Conservation (phyloP, 2,329 filamentous ascomycete genomes). For the Penicillium glabrum region DNA sequence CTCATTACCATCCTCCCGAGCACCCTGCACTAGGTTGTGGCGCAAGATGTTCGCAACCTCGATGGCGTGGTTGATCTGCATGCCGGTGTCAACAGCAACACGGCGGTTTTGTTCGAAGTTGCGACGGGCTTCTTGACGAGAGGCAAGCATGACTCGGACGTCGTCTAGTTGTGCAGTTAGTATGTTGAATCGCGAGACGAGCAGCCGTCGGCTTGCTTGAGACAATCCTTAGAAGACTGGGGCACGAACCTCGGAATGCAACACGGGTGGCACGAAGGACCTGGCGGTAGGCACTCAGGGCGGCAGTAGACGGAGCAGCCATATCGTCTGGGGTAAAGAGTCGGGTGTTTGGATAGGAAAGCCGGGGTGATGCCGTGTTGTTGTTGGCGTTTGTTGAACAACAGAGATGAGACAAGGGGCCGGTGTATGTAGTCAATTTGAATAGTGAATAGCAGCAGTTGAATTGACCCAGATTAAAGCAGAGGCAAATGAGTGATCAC, state of each 20-base stretch:
- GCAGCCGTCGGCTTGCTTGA: neutral
- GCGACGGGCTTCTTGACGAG: slow-evolving; percentile 69
- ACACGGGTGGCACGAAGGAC: slow-evolving; percentile 77
- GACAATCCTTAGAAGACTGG: neutral
- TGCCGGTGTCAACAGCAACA: slow-evolving; percentile 59
- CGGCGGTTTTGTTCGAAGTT: slow-evolving; percentile 69
- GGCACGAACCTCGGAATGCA: slow-evolving; percentile 72
- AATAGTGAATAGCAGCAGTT: neutral
- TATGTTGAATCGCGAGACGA: neutral
- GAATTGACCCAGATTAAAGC: neutral
- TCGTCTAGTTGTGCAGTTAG: slow-evolving; percentile 60
- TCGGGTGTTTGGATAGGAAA: neutral
- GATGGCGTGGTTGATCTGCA: slow-evolving; percentile 74
- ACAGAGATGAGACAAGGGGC: neutral
- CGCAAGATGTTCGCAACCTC: slow-evolving; percentile 78
- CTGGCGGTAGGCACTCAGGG: slow-evolving; percentile 74
- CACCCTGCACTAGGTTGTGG: slow-evolving; percentile 86
- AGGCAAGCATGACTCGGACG: slow-evolving; percentile 64
- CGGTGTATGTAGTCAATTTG: neutral
- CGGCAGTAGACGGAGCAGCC: slow-evolving; percentile 51
- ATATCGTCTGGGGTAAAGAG: slow-evolving; percentile 11
- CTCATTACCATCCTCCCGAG: slow-evolving; percentile 38
- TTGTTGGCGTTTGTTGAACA: neutral
- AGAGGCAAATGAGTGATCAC: neutral
- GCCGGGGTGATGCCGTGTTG: neutral